Conservation (phyloP, 2,329 filamentous ascomycete species). For the Epichloe aotearoae region DNA sequence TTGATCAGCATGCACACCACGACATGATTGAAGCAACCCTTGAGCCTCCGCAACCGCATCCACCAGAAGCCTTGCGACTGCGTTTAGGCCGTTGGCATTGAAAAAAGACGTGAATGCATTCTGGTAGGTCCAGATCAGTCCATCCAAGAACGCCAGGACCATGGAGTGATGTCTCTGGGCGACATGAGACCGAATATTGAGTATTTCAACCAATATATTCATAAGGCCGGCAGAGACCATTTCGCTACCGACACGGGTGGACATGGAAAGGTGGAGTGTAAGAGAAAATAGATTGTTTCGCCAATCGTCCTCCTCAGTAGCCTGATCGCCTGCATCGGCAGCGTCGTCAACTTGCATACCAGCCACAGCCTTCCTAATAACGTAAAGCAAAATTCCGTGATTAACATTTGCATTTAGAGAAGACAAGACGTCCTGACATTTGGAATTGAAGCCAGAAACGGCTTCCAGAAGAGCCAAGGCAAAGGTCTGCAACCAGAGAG, state of each 20-base stretch:
- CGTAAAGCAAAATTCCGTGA: slow-evolving; percentile 86
- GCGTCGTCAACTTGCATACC: slow-evolving; percentile 52
- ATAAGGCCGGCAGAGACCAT: slow-evolving; percentile 84
- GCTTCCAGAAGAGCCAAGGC: slow-evolving; percentile 73
- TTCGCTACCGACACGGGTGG: slow-evolving; percentile 62
- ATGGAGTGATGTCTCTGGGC: slow-evolving; percentile 75
- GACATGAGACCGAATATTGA: slow-evolving; percentile 68
- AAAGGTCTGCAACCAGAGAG: slow-evolving; percentile 67
- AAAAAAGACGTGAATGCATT: slow-evolving; percentile 82
- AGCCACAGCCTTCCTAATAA: slow-evolving; percentile 79
- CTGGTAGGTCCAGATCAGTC: slow-evolving; percentile 70
- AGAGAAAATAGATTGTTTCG: slow-evolving; percentile 81
- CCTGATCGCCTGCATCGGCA: slow-evolving; percentile 42
- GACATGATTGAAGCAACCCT: slow-evolving; percentile 49
- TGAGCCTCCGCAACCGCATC: slow-evolving; percentile 63
- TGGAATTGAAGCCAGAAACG: slow-evolving; percentile 65
- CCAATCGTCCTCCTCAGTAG: slow-evolving; percentile 72
- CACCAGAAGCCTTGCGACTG: slow-evolving; percentile 77
- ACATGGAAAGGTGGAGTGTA: slow-evolving; percentile 64
- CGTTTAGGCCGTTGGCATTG: slow-evolving; percentile 69
- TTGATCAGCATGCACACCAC: slow-evolving; percentile 53
- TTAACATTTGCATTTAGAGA: slow-evolving; percentile 94
- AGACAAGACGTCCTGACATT: slow-evolving; percentile 68
- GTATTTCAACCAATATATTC: slow-evolving; percentile 77
- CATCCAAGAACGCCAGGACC: slow-evolving; percentile 78